These are phyloP conservation scores for Psilocybe azurescens DNA, from an alignment of 768 basidiomycete genomes.

Conservation along the genomic window DNA sequence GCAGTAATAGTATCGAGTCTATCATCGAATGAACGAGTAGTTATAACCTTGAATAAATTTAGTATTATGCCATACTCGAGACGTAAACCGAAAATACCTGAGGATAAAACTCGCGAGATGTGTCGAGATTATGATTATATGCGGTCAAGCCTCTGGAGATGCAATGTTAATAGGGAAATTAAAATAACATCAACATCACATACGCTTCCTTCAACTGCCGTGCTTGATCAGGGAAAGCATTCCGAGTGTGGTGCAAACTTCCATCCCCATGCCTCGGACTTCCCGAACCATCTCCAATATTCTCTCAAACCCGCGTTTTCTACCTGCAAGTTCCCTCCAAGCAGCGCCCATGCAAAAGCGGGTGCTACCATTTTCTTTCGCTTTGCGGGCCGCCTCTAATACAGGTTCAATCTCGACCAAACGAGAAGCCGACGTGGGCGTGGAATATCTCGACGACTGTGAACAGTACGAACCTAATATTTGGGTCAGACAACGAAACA, in stretches of 20 bases:
- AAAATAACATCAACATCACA: conserved; percentile 30
- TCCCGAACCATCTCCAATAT: conserved; percentile 92
- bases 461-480: conserved; percentile 92
- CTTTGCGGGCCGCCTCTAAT: conserved; percentile 88
- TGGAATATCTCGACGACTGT: conserved; percentile 93
- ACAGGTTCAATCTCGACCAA: conserved; percentile 92
- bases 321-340: conserved; percentile 93
- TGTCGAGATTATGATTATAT: conserved; percentile 99
- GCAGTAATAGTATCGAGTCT: conserved; percentile 87
- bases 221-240: conserved; percentile 97
- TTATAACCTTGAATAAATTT: conserved; percentile 75
- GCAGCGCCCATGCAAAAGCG: conserved; percentile 99
- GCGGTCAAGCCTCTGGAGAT: conserved; percentile 83
- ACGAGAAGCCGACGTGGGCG: conserved; percentile 86
- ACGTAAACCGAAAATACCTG: conserved; percentile 50
- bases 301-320: conserved; percentile 91
- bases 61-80: neutral
- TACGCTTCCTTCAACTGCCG: conserved; percentile 91
- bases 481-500: neutral
- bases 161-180: conserved; percentile 9
- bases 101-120: conserved; percentile 96
- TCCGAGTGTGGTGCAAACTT: conserved; percentile 98
- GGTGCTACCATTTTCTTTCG: conserved; percentile 96
- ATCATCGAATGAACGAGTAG: conserved; percentile 93
- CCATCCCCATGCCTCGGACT: conserved; percentile 96